Base-by-base conservation (phyloP, 2,329 filamentous ascomycete genomes). In the Tolypocladium ophioglossoides region DNA sequence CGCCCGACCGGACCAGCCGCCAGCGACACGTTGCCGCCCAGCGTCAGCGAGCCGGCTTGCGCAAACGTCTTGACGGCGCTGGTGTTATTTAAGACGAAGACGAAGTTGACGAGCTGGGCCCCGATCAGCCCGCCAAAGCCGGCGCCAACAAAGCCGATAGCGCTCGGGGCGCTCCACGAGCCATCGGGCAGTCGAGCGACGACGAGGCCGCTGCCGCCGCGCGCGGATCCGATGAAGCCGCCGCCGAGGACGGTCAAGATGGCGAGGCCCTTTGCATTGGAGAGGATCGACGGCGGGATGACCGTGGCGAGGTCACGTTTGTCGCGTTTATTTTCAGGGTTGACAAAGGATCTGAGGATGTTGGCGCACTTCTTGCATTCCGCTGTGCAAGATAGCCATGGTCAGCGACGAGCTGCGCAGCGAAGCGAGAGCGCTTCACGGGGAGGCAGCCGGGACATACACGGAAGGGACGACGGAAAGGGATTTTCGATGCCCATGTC, bases 351-450 rank as follows among this genome's bases (percentile, higher is more conserved):
- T 48, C 88, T 83, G 62, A 99, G 82, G 66, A 97, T 97, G 78
- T 95, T 96, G 68, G 88, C 88, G 68, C 91, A 94, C 74, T 99
- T 99, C 72, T 87, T 94, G 76, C 94, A 97, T 76, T 99, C 94
- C 76, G 90, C 92, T 96, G 72, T 49, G 4, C 27, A 20, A 34
- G 20, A 8, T 55, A 52, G 50, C 20, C 32, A 2, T 6, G 20
- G 47, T 53, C 46, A 49, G 52, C 38, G 16, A 53, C 20, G 52
- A 24, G 22, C 16, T 6, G 12, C 40, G n/a, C 22, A 11, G n/a
- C 27, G 30, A 44, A n/a, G 41, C 20, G 38, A 27, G 38, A 24
- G 30, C 24, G 39, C 30, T n/a, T n/a, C 34, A 48, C 32, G 54
- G 54, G 40, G 7, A 32, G 16, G 2, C 22, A 24, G 49, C 10